These are phyloP conservation scores for Hypoxylon sp. DNA, from an alignment of 2,329 filamentous ascomycete species.

Conservation along the genomic window DNA sequence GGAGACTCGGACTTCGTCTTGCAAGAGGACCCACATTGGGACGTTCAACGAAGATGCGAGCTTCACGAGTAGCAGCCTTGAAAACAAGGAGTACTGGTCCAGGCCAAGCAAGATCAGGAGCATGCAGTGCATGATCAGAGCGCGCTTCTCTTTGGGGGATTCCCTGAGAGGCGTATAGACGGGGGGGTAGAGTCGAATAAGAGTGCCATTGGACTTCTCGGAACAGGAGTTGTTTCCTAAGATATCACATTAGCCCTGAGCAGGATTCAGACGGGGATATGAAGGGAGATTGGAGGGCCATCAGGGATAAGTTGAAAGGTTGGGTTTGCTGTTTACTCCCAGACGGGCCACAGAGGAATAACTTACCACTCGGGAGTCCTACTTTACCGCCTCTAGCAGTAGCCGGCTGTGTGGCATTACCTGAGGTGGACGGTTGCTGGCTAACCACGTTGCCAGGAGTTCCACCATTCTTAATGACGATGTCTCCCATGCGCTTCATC, in stretches of 20 bases:
- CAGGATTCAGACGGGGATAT: background rate
- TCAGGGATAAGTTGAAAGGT: conserved; percentile 28
- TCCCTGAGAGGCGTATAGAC: conserved; percentile 71
- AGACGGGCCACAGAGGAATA: conserved; percentile 40
- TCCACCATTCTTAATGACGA: conserved; percentile 64
- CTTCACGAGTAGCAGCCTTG: conserved; percentile 77
- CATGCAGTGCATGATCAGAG: conserved; percentile 77
- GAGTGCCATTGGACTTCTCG: conserved; percentile 61
- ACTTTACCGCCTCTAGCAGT: conserved; percentile 52
- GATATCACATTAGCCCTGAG: conserved; percentile 45
- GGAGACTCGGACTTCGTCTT: conserved; percentile 81
- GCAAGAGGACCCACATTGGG: conserved; percentile 71
- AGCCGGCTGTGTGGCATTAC: conserved; percentile 55
- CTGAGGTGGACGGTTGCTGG: conserved; percentile 40
- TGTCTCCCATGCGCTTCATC: conserved; percentile 76
- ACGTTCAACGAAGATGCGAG: conserved; percentile 79
- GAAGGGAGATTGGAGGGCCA: background rate
- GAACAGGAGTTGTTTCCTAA: conserved; percentile 51
- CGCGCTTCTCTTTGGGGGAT: conserved; percentile 70
- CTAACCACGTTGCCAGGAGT: conserved; percentile 44
- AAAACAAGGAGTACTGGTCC: conserved; percentile 81
- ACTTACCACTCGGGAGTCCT: conserved; percentile 54
- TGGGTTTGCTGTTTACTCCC: conserved; percentile 23
- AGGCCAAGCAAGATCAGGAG: conserved; percentile 80
- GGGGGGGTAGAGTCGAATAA: conserved; percentile 68